Percentiles rank a stretch among this genome's conserved stretches.
Conservation (phyloP, 257 asterid species). For the Apocynum venetum region DNA sequence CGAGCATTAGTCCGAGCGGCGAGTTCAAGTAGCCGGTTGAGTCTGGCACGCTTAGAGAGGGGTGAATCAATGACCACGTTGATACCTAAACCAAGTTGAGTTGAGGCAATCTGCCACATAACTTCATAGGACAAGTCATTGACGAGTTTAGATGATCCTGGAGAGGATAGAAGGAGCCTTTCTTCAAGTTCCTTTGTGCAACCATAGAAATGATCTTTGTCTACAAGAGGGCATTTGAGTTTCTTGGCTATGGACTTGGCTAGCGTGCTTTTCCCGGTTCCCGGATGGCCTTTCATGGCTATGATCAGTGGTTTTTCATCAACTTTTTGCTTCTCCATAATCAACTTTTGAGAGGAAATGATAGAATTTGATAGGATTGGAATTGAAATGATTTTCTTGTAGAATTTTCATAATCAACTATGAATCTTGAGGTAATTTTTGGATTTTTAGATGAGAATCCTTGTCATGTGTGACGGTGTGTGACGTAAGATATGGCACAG, state of each 20-base stretch:
- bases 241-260: conserved; percentile 48
- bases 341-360: background rate
- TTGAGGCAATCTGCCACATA: conserved; percentile 47
- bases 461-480: background rate
- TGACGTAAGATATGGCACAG: background rate
- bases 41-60: conserved; percentile 46
- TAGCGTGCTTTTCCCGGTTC: conserved; percentile 70
- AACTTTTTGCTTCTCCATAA: conserved; percentile 20
- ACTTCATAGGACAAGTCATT: conserved; percentile 68
- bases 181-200: conserved; percentile 43
- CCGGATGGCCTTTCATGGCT: conserved; percentile 92
- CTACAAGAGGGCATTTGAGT: conserved; percentile 57
- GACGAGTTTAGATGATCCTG: conserved; percentile 37
- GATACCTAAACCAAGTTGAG: conserved; percentile 57
- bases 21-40: conserved; percentile 41
- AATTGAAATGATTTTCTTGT: background rate
- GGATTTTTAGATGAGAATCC: background rate
- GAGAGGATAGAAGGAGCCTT: conserved; percentile 22
- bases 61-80: conserved; percentile 61
- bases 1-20: conserved; percentile 28
- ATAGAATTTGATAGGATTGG: background rate
- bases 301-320: conserved; percentile 35
- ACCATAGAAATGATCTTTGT: conserved; percentile 72
- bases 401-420: background rate
- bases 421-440: background rate